phyloP scores from a whole-genome alignment of 495 filamentous ascomycete genomes.

The Penicillium psychrofluorescens region DNA sequence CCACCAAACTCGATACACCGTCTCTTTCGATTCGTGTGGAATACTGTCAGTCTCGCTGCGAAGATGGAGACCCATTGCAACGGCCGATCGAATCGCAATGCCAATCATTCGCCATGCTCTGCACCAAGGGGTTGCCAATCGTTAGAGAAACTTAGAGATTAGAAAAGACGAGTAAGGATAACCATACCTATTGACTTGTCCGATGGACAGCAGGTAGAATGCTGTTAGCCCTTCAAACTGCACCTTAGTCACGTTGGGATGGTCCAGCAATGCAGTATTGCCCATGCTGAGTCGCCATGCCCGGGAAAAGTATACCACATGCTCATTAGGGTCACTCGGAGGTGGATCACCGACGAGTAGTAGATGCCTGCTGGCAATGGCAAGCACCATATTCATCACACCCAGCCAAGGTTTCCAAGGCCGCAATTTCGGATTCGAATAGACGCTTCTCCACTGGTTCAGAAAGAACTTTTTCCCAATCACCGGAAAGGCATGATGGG shows the following conservation, averaged over 20 bases:
- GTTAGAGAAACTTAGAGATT: not conserved
- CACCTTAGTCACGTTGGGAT: constrained; percentile 51
- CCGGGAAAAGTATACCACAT: constrained; percentile 49
- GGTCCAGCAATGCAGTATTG: constrained; percentile 38
- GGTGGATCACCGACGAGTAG: constrained; percentile 29
- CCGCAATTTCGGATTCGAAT: constrained; percentile 21
- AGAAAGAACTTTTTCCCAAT: constrained; percentile 42
- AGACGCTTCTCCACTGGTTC: constrained; percentile 34
- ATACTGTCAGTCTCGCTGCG: constrained; percentile 47
- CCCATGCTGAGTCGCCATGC: constrained; percentile 49
- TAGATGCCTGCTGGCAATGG: constrained; percentile 49
- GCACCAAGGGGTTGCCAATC: not conserved
- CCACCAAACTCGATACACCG: not conserved
- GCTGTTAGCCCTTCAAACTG: constrained; percentile 50
- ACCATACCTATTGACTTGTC: constrained; percentile 52
- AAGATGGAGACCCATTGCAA: constrained; percentile 54
- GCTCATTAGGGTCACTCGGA: constrained; percentile 32
- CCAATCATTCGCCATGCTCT: constrained; percentile 58
- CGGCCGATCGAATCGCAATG: constrained; percentile 50
- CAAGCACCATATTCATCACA: constrained; percentile 59
- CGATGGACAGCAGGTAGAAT: constrained; percentile 52
- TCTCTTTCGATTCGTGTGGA: constrained; percentile 39
- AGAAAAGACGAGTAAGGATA: not conserved
- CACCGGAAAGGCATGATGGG: constrained; percentile 55
- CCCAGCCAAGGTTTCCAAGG: constrained; percentile 48